A percentile compares a stretch with the other conserved stretches of the same genome.
These are phyloP conservation scores for Saccharomycopsis javanensis DNA, from an alignment of 805 yeast genomes.

Conservation along the genomic window DNA sequence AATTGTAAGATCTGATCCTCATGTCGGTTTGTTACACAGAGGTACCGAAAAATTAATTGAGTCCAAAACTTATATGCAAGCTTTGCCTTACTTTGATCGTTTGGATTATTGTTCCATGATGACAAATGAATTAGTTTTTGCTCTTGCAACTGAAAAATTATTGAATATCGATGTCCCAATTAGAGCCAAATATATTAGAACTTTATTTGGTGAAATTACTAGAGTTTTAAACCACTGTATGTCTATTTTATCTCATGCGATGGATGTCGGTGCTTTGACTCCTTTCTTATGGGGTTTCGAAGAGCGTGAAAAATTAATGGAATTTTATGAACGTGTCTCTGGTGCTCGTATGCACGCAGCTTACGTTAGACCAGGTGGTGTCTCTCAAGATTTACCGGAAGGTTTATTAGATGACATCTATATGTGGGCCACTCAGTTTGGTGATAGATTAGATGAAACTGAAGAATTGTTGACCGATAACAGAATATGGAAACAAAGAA, in stretches of 20 bases:
- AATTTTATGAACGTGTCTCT: conserved; percentile 80
- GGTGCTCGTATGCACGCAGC: conserved; percentile 89
- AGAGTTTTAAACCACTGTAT: conserved; percentile 75
- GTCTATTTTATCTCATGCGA: conserved; percentile 80
- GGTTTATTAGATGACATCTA: conserved; percentile 84
- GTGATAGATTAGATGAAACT: conserved; percentile 84
- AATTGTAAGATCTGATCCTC: conserved; percentile 80
- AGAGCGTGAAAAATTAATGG: conserved; percentile 89
- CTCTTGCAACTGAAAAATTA: conserved; percentile 76
- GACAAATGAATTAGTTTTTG: conserved; percentile 82
- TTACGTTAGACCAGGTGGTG: conserved; percentile 88
- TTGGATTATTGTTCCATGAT: conserved; percentile 80
- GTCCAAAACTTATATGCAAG: conserved; percentile 78
- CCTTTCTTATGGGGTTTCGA: conserved; percentile 93
- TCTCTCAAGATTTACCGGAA: conserved; percentile 75
- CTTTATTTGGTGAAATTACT: conserved; percentile 80
- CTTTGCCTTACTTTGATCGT: conserved; percentile 81
- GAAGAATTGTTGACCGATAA: conserved; percentile 85
- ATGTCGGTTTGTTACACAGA: conserved; percentile 77
- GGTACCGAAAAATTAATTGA: conserved; percentile 87
- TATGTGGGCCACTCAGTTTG: conserved; percentile 95
- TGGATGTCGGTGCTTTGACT: conserved; percentile 92
- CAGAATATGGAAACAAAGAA: conserved; percentile 87
- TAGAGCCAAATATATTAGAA: conserved; percentile 77
- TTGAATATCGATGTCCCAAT: conserved; percentile 77